A percentile compares a stretch with the other conserved stretches of the same genome.
Conservation (phyloP, 345 rosid genomes). For the Mallotus nudiflorus region DNA sequence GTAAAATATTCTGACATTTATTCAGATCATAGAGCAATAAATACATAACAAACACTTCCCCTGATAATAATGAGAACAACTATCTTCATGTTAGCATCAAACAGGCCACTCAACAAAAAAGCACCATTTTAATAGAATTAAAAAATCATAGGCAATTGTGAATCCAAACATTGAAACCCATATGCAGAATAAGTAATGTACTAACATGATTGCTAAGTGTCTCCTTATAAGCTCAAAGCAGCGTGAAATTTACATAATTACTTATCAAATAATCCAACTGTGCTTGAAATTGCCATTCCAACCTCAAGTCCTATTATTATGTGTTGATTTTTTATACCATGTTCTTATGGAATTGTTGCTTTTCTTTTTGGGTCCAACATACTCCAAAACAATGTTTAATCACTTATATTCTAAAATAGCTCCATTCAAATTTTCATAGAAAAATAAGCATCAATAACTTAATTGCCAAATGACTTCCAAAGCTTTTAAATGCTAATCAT, state of each 20-base stretch:
- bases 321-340: no score
- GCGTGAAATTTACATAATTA: background rate
- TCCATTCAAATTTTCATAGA: no score
- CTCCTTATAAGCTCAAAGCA: background rate
- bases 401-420: no score
- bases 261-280: background rate
- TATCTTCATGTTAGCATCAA: background rate
- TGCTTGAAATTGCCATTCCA: background rate
- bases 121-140: background rate
- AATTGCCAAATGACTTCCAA: no score
- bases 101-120: background rate
- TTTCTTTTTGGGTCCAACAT: no score
- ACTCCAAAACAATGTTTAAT: no score
- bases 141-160: background rate
- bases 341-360: no score
- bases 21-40: background rate
- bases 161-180: background rate
- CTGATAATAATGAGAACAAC: background rate
- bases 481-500: no score
- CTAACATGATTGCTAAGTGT: background rate
- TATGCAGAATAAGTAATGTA: background rate
- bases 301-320: no score
- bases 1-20: background rate
- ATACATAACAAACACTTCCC: background rate
- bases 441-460: no score